Evolutionary conservation across 2,329 filamentous ascomycete species (phyloP).

Genomic region (Exserohilum rostratum): DNA sequence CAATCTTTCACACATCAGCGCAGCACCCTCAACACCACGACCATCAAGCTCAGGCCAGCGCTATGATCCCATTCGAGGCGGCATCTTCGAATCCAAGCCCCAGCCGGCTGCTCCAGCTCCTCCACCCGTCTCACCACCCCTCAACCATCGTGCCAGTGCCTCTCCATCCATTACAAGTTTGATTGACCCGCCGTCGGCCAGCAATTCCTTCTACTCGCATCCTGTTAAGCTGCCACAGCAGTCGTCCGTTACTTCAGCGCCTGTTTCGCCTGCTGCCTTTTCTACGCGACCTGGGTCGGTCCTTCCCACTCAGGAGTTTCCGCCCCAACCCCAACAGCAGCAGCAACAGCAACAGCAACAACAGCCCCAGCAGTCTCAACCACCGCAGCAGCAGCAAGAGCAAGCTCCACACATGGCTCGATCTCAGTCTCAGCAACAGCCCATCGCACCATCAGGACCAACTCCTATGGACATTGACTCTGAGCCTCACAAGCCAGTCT

Average conservation of each 20-base stretch:
- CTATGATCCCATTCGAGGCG: constrained; percentile 85
- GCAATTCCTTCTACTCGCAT: constrained; percentile 45
- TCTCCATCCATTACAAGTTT: constrained; percentile 92
- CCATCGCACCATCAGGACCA: constrained; percentile 26
- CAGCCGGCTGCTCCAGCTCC: constrained; percentile 53
- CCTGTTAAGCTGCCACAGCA: constrained; percentile 43
- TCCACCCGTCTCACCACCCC: constrained; percentile 55
- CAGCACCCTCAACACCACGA: constrained; percentile 57
- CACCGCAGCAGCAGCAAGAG: constrained; percentile 24
- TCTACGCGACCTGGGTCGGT: constrained; percentile 34
- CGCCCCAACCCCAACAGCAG: constrained; percentile 24
- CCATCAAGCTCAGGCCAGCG: constrained; percentile 75
- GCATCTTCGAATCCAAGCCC: constrained; percentile 53
- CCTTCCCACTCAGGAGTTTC: constrained; percentile 38
- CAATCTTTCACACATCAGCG: constrained; percentile 46
- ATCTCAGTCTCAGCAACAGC: constrained; percentile 5
- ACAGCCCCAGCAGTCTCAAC: constrained; percentile 28
- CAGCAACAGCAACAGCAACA: constrained; percentile 22
- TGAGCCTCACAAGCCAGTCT: constrained; percentile 33
- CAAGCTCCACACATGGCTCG: constrained; percentile 11
- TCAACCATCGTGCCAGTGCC: constrained; percentile 78
- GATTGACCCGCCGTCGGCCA: constrained; percentile 70
- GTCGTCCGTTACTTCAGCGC: constrained; percentile 48
- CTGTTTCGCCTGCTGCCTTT: constrained; percentile 47
- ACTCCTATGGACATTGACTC: constrained; percentile 48